Evolutionary conservation across 495 filamentous ascomycete genomes (phyloP).

Genomic region (Podospora pseudocomata): DNA sequence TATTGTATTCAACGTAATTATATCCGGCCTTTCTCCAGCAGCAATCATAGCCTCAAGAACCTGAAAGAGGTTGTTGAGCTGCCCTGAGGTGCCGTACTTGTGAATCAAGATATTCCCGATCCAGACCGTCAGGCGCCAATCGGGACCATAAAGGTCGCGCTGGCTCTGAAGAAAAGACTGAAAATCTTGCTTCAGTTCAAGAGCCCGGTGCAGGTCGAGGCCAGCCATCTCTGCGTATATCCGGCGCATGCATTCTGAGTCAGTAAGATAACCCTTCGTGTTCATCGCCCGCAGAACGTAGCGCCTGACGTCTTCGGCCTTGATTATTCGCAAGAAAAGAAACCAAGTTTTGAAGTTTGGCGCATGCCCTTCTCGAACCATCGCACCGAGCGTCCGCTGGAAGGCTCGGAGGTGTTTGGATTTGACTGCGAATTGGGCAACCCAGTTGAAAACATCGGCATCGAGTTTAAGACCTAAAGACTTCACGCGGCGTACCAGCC

Average conservation of each 20-base stretch:
- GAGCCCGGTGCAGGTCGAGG: constrained; percentile 31
- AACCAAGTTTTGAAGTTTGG: constrained; percentile 39
- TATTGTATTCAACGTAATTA: neutral
- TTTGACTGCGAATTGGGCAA: constrained; percentile 32
- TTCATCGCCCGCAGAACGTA: constrained; percentile 35
- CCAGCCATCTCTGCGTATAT: constrained; percentile 35
- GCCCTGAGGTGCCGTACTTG: neutral
- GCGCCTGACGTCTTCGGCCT: constrained; percentile 35
- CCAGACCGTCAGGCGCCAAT: constrained; percentile 32
- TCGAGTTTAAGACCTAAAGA: constrained; percentile 28
- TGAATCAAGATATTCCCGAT: neutral
- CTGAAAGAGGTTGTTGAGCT: neutral
- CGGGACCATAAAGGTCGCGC: constrained; percentile 33
- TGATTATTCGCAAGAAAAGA: constrained; percentile 38
- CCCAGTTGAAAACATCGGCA: constrained; percentile 32
- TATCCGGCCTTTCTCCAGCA: neutral
- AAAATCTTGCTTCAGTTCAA: constrained; percentile 23
- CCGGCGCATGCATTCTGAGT: constrained; percentile 16
- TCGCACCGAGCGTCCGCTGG: constrained; percentile 27
- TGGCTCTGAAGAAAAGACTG: constrained; percentile 29
- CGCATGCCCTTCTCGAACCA: constrained; percentile 30
- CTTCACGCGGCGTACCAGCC: constrained; percentile 26
- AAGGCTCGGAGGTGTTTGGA: constrained; percentile 33
- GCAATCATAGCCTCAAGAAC: neutral
- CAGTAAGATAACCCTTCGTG: constrained; percentile 26